Evolutionary conservation across 805 yeast genomes (phyloP).

Genomic region (Candida orba): DNA sequence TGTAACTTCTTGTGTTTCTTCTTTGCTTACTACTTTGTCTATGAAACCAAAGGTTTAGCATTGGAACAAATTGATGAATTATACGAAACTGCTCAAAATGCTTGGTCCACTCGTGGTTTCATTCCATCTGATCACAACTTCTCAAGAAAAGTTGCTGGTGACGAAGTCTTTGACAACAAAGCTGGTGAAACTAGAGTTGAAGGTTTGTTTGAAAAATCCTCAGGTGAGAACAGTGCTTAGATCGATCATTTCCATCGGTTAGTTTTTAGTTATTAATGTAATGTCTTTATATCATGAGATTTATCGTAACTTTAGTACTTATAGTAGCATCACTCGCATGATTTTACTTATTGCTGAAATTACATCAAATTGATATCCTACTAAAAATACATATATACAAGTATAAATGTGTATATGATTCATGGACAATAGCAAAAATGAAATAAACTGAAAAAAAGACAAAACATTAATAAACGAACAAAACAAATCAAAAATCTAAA

Average conservation of each 20-base stretch:
- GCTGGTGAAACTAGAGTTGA: constrained; percentile 2
- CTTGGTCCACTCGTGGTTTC: constrained; percentile 27
- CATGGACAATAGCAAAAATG: too few relatives aligned
- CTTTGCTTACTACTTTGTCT: constrained; percentile 49
- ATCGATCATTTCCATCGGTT: too few relatives aligned
- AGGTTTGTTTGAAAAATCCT: constrained; percentile 8
- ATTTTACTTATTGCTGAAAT: too few relatives aligned
- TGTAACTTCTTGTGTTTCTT: constrained; percentile 49
- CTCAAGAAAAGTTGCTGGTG: constrained; percentile 22
- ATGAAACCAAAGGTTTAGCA: constrained; percentile 61
- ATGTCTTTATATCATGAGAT: too few relatives aligned
- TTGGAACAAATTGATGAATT: constrained; percentile 63
- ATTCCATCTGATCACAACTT: constrained; percentile 29
- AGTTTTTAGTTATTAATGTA: too few relatives aligned
- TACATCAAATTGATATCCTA: too few relatives aligned
- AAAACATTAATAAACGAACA: neutral
- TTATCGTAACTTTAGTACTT: too few relatives aligned
- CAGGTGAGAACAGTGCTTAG: neutral
- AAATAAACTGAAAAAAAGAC: too few relatives aligned
- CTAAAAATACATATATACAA: too few relatives aligned
- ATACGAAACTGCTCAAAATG: constrained; percentile 33
- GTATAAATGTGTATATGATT: too few relatives aligned
- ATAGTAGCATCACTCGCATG: too few relatives aligned
- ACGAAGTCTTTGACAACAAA: constrained; percentile 7
- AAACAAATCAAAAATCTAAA: neutral